Evolutionary conservation across 1,284 basidiomycete species (phyloP), one percentile per base, ranked within the genome.

Genomic region (Laetiporus sulphureus): DNA sequence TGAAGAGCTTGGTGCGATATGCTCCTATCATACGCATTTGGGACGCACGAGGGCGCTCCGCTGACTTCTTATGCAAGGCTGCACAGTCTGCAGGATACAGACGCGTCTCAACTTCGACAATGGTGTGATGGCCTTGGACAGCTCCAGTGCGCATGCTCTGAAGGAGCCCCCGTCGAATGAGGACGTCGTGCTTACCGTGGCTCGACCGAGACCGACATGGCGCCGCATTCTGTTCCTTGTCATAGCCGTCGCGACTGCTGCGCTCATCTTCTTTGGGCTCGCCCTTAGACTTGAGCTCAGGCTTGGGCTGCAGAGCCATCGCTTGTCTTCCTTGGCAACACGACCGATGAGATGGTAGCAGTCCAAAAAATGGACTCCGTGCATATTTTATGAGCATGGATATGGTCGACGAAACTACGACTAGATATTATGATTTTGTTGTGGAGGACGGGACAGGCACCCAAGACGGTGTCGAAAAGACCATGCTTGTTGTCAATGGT

Each of bases 401-500:
- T 21, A 51, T 55, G 40, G 59, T 51, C 48, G 58, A 32, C 44
- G 60, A 12, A 53, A 63, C 10, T 49, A 49, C 42, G 41, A 67
- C 64, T 15, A 58, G 67, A 5, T 51, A 44, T 7, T 69, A 62
- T 42, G 53, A 61, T 33, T 69, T 64, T 47, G 60, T 59, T 2
- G 49, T 68, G 3, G 52, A 56, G 4, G 42, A 56, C 38, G 55
- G 59, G 1, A 41, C 46, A 11, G 61, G 62, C 3, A 57, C 65
- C 0, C 66, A 66, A 0, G 69, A 66, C 32, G 70, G 63, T 2
- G 54, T 66, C 6, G 47, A 51, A 20, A 65, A 65, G 41, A 48
- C 51, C 1, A 69, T 72, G 65, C 51, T 71, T 4, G 66, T 70
- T 4, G 67, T 75, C 16, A 75, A 75, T 39, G 69, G 65, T 55